Base-by-base conservation (phyloP, 768 basidiomycete species). In the Hygrophoropsis aurantiaca region DNA sequence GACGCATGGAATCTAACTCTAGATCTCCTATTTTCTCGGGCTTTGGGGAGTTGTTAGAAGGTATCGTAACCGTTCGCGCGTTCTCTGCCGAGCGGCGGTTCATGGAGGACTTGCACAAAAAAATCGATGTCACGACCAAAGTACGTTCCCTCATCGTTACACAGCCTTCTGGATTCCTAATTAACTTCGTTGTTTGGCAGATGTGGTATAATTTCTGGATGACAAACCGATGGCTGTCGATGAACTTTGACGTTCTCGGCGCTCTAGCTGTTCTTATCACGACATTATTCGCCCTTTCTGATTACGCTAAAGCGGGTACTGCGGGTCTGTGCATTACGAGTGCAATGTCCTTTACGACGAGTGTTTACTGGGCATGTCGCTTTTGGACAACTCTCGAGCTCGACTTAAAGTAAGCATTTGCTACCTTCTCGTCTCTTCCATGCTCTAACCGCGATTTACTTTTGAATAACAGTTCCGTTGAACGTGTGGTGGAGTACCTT, bases 191-290 rank as follows among this genome's bases (percentile, higher is more conserved):
- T 24, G 23, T 36, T 11, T 3, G 13, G 32, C 33, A 83, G 84
- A 87, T 89, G 86, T 89, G 84, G 85, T 89, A 90, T 59, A 78
- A 71, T 11, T 87, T 87, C 66, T 92, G 91, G 91, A 91, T 93
- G 90, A 84, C 82, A 8, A 92, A 90, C 55, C 73, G 91, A 41
- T 92, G 87, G 90, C 74, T 95, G 2, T 68, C 94, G 27, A 65
- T 94, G 46, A 83, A 88, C 51, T 94, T 92, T 59, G 93, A 97
- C 62, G 54, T 72, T 1, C 77, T 94, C 9, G 90, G 90, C 23
- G 87, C 80, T 23, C 47, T 84, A 16, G 80, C 84, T 1, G 85
- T 93, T 7, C 71, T 93, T 20, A 71, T 82, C 16, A 93, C 91
- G 0, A 87, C 84, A 1, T 54, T 94, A 27, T 84, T 95, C 55